These are phyloP conservation scores for Podospora australis DNA, from an alignment of 495 filamentous ascomycete genomes.

Conservation along the genomic window DNA sequence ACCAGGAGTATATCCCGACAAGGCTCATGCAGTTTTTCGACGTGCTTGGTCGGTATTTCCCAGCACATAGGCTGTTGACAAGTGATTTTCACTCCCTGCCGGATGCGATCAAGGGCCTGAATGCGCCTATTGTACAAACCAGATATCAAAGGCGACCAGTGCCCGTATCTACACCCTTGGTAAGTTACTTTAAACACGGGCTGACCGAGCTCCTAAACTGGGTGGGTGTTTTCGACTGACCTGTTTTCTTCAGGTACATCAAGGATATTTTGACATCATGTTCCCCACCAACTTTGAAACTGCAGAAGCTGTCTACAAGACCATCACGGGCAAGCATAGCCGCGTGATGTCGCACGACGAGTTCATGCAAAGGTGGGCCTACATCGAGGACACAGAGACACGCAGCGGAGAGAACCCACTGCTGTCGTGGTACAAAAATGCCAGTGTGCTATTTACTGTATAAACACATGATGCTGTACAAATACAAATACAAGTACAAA, in stretches of 20 bases:
- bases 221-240: constrained; percentile 3
- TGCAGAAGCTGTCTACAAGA: constrained; percentile 82
- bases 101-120: constrained; percentile 71
- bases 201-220: no score
- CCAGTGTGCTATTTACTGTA: constrained; percentile 81
- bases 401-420: constrained; percentile 88
- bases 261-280: constrained; percentile 98
- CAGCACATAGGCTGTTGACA: constrained; percentile 78
- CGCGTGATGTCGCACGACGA: constrained; percentile 80
- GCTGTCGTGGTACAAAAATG: constrained; percentile 90
- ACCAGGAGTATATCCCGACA: constrained; percentile 90
- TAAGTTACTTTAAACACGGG: constrained; percentile 42
- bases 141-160: constrained; percentile 78
- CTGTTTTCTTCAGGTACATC: constrained; percentile 61
- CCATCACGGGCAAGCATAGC: constrained; percentile 85
- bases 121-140: constrained; percentile 94
- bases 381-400: constrained; percentile 82
- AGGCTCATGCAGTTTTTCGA: constrained; percentile 95
- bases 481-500: constrained; percentile 4
- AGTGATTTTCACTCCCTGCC: constrained; percentile 86
- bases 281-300: constrained; percentile 93
- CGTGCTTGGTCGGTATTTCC: constrained; percentile 78
- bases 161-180: constrained; percentile 84
- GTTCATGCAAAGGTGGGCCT: constrained; percentile 82
- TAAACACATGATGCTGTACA: constrained; percentile 11